Conservation (phyloP, 495 filamentous ascomycete species). For the Podospora fimiseda region DNA sequence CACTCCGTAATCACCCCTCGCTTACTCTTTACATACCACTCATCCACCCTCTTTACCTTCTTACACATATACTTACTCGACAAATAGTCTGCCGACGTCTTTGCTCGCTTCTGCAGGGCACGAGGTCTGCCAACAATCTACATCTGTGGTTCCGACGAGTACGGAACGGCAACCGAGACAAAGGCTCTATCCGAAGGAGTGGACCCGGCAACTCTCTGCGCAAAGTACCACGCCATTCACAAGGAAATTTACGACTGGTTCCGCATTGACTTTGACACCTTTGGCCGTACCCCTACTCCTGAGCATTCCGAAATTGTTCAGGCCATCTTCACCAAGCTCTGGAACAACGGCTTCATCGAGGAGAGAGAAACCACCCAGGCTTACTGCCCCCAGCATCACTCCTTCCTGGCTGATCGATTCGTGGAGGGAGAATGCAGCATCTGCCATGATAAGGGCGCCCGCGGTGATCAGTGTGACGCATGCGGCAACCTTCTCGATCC, state of each 20-base stretch:
- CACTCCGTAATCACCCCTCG: neutral
- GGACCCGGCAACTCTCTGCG: conserved; percentile 64
- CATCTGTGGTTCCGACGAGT: conserved; percentile 66
- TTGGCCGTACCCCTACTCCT: conserved; percentile 73
- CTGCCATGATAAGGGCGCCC: conserved; percentile 74
- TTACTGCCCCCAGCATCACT: conserved; percentile 77
- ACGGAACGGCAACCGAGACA: conserved; percentile 71
- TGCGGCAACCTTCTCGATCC: conserved; percentile 76
- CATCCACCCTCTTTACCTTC: no score
- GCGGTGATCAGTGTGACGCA: conserved; percentile 71
- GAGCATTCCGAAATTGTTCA: conserved; percentile 83
- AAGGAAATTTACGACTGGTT: conserved; percentile 79
- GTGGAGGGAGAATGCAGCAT: conserved; percentile 77
- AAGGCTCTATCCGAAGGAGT: conserved; percentile 70
- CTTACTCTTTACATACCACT: no score
- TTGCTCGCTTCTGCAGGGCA: conserved; percentile 63
- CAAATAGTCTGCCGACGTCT: conserved; percentile 38
- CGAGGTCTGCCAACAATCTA: conserved; percentile 59
- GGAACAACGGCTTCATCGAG: conserved; percentile 72
- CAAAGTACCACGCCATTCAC: conserved; percentile 81
- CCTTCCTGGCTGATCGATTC: conserved; percentile 88
- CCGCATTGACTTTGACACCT: conserved; percentile 75
- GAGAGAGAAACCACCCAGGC: conserved; percentile 72
- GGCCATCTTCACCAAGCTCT: conserved; percentile 71
- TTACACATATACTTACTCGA: conserved; percentile 6